Evolutionary conservation across 164 flowering plant genomes (phyloP).

Genomic region (Annona squamosa): DNA sequence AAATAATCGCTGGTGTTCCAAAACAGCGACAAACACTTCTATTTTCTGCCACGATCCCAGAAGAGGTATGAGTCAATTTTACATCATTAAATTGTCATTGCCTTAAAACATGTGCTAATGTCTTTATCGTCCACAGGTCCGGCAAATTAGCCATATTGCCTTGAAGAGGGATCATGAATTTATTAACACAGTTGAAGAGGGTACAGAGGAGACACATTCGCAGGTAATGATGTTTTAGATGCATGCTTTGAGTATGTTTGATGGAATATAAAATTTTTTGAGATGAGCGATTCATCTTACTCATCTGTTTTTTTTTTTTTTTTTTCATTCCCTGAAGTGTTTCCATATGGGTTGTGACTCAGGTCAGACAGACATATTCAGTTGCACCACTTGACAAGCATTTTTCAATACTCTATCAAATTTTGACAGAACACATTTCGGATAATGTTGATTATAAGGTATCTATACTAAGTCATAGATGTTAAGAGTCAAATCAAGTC

Average conservation of each 20-base stretch:
- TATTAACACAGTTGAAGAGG: constrained; percentile 83
- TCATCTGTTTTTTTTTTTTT: not conserved
- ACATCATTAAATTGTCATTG: not conserved
- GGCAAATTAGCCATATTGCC: constrained; percentile 86
- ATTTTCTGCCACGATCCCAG: constrained; percentile 96
- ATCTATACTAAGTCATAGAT: constrained; percentile 1
- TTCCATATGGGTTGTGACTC: constrained; percentile 18
- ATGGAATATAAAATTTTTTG: not conserved
- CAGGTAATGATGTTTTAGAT: constrained; percentile 35
- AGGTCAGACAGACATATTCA: constrained; percentile 83
- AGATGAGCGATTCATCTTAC: not conserved
- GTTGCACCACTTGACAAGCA: constrained; percentile 80
- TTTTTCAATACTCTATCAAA: constrained; percentile 51
- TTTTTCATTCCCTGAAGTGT: not conserved
- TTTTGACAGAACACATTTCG: constrained; percentile 78
- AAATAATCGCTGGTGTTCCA: constrained; percentile 82
- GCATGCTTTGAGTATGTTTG: not conserved
- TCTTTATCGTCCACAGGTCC: constrained; percentile 53
- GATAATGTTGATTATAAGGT: constrained; percentile 95
- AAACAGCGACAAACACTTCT: constrained; percentile 93
- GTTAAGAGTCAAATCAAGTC: not conserved
- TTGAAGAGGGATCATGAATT: constrained; percentile 88
- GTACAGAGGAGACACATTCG: constrained; percentile 89
- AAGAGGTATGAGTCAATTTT: constrained; percentile 45
- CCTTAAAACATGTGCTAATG: constrained; percentile 8